Evolutionary conservation across 2,329 filamentous ascomycete species (phyloP).

Genomic region (Colletotrichum acutatum): DNA sequence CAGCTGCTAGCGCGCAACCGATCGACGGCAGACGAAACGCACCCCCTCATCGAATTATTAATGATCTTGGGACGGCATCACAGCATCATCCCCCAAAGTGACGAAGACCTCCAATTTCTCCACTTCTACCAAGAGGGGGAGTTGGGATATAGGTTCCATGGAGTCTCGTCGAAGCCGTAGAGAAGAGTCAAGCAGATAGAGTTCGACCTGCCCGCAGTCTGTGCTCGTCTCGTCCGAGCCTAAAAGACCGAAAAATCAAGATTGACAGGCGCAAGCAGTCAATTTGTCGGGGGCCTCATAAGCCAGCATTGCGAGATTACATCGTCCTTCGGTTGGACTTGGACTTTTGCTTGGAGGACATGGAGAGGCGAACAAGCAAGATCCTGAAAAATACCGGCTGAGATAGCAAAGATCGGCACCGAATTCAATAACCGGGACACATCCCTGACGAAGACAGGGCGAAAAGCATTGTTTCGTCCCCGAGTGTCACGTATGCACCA

Average conservation of each 20-base stretch:
- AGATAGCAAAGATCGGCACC: constrained; percentile 22
- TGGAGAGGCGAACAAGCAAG: constrained; percentile 23
- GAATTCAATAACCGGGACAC: constrained; percentile 3
- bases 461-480: constrained; percentile 26
- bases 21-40: constrained; percentile 31
- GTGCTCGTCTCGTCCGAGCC: constrained; percentile 30
- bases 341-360: background rate
- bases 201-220: constrained; percentile 31
- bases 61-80: constrained; percentile 23
- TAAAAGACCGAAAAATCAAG: constrained; percentile 5
- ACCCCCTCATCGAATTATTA: constrained; percentile 18
- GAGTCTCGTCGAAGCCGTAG: background rate
- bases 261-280: constrained; percentile 31
- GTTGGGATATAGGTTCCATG: constrained; percentile 1
- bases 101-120: constrained; percentile 11
- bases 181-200: constrained; percentile 26
- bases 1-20: constrained; percentile 22
- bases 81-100: constrained; percentile 3
- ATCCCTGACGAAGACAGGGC: constrained; percentile 24
- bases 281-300: constrained; percentile 14
- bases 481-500: constrained; percentile 21
- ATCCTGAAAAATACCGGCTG: constrained; percentile 17
- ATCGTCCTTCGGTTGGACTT: constrained; percentile 1
- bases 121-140: constrained; percentile 14
- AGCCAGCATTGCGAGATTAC: constrained; percentile 5